Evolutionary conservation across 2,329 filamentous ascomycete species (phyloP).

Genomic region (Zasmidium angulare): DNA sequence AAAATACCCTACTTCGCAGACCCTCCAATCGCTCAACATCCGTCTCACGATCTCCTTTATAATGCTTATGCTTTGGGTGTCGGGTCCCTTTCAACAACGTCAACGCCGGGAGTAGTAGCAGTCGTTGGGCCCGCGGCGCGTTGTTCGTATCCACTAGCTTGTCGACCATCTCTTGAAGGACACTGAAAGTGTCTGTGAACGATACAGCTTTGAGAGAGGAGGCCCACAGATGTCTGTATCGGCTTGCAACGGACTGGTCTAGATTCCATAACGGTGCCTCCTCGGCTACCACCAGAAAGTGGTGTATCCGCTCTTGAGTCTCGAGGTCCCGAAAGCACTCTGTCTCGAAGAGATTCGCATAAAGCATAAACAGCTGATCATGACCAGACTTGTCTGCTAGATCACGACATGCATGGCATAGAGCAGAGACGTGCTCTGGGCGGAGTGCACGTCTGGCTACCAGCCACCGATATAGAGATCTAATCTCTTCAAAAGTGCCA

Average conservation of each 20-base stretch:
- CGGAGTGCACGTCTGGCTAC: not conserved
- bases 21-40: too few relatives aligned
- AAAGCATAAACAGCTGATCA: not conserved
- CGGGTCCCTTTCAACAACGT: too few relatives aligned
- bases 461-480: not conserved
- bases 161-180: too few relatives aligned
- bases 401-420: not conserved
- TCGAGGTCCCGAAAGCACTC: not conserved
- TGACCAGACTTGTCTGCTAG: not conserved
- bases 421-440: not conserved
- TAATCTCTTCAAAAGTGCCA: not conserved
- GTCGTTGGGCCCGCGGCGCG: too few relatives aligned
- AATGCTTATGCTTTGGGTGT: too few relatives aligned
- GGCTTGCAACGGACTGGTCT: not conserved
- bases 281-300: not conserved
- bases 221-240: too few relatives aligned
- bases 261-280: not conserved
- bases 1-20: too few relatives aligned
- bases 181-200: too few relatives aligned
- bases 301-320: not conserved
- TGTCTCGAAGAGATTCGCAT: not conserved
- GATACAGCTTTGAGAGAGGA: too few relatives aligned
- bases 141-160: too few relatives aligned
- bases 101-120: too few relatives aligned
- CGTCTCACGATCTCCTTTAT: too few relatives aligned